Evolutionary conservation across 495 filamentous ascomycete genomes (phyloP), one percentile per base, ranked within the genome.

Genomic region (Platismatia glauca): DNA sequence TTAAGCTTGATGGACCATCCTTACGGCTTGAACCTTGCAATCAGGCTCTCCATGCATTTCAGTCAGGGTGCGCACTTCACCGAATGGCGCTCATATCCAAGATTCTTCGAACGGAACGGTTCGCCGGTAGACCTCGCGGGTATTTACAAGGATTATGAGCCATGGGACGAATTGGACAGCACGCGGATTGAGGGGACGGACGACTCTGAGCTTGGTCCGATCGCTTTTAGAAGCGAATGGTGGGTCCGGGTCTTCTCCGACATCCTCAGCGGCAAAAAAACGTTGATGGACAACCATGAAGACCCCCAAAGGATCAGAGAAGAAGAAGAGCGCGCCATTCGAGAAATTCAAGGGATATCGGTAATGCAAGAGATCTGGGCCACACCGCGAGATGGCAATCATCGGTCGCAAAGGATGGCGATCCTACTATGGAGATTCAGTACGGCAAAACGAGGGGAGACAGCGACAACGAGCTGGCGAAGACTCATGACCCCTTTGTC

Each of bases 361-460:
- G 76, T 76, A 34, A 79, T 81, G 38, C 80, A 82, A 63, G 80
- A 82, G 68, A 66, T 83, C 7, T 74, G 75, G 27, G 77, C 77
- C 22, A 69, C 55, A 22, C 60, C 67, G 15, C 35, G 50, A 53
- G 56, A 5, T n/a, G 35, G 20, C n/a, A 48, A 37, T 9, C 29
- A 46, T 4, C 4, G 46, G 27, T 24, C 63, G 15, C 34, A 66
- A 64, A 70, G 77, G 27, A 75, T 81, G 69, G 79, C 80, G 5
- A 73, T 82, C 55, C 62, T 84, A 15, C 71, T 81, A 15, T 84
- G 81, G 81, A 81, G 77, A 55, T 83, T 83, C 66, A 76, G 74
- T 12, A 75, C 79, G 61, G 78, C 78, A 16, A 69, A 71, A 7
- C 69, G 69, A 20, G 71, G 71, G 11, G 73, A 81, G 59, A 75